Percentiles rank a stretch among this genome's conserved stretches.
Evolutionary conservation across 2,329 filamentous ascomycete genomes (phyloP).

Genomic region (Juglanconis oblonga): DNA sequence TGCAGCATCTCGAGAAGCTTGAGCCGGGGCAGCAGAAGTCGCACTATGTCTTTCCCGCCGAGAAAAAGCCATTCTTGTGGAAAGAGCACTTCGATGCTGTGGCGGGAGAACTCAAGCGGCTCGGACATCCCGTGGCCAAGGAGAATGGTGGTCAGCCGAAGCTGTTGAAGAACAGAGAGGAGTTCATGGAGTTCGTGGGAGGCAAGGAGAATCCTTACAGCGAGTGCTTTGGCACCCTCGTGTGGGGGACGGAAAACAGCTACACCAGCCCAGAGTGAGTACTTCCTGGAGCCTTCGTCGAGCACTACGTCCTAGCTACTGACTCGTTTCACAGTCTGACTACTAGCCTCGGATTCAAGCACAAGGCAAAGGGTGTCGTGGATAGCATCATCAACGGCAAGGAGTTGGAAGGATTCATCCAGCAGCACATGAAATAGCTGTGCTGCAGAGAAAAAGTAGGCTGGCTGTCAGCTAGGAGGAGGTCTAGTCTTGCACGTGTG

Average conservation of each 20-base stretch:
- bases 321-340: not conserved
- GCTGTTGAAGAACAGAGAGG: constrained; percentile 8
- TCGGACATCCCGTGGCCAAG: constrained; percentile 9
- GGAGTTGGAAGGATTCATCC: constrained; percentile 16
- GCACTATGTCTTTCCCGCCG: constrained; percentile 18
- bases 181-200: constrained; percentile 16
- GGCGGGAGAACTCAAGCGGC: constrained; percentile 13
- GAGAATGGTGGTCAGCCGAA: constrained; percentile 10
- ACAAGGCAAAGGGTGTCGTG: constrained; percentile 17
- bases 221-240: constrained; percentile 14
- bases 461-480: not conserved
- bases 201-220: constrained; percentile 14
- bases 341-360: constrained; percentile 16
- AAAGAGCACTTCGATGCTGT: constrained; percentile 18
- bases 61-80: constrained; percentile 14
- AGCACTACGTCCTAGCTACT: not conserved
- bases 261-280: constrained; percentile 18
- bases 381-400: constrained; percentile 17
- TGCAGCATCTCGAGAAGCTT: constrained; percentile 12
- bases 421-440: constrained; percentile 9
- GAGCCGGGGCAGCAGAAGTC: constrained; percentile 17
- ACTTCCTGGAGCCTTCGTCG: not conserved
- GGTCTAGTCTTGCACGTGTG: not conserved
- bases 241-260: constrained; percentile 17
- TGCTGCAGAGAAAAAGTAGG: not conserved